phyloP scores from a whole-genome alignment of 1,284 basidiomycete genomes.

The Uromyces viciae-fabae region DNA sequence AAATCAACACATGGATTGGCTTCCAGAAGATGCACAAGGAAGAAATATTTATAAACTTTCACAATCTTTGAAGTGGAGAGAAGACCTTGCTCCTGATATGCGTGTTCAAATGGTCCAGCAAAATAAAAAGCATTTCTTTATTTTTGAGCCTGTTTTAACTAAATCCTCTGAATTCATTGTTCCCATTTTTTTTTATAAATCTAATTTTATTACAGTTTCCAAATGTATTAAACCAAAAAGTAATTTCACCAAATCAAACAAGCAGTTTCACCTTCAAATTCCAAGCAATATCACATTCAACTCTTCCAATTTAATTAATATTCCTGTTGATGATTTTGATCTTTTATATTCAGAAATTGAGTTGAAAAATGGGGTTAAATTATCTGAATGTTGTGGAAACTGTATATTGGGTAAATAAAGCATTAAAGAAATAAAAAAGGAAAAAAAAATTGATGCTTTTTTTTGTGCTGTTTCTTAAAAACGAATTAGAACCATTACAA shows the following conservation, averaged over 20 bases:
- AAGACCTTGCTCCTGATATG: not conserved
- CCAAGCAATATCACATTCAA: not conserved
- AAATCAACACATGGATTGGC: not conserved
- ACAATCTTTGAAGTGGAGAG: not conserved
- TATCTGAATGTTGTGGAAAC: not conserved
- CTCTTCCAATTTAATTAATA: not conserved
- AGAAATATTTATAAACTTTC: not conserved
- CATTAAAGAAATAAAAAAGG: not conserved
- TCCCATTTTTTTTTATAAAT: constrained; percentile 7
- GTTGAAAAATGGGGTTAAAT: not conserved
- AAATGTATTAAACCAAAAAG: not conserved
- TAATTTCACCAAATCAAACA: not conserved
- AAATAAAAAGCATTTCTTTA: not conserved
- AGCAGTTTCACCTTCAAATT: not conserved
- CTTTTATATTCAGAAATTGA: not conserved
- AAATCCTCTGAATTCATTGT: not conserved
- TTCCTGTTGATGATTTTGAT: not conserved
- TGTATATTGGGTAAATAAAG: not conserved
- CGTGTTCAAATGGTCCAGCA: not conserved
- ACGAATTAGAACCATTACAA: no score
- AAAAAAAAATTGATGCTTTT: not conserved
- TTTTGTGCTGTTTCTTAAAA: not conserved
- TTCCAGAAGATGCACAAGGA: not conserved
- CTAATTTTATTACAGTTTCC: not conserved
- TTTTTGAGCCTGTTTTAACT: not conserved